Percentiles rank a stretch among this genome's conserved stretches.
These are phyloP conservation scores for Mycena vulgaris DNA, from an alignment of 768 basidiomycete species.

Conservation along the genomic window DNA sequence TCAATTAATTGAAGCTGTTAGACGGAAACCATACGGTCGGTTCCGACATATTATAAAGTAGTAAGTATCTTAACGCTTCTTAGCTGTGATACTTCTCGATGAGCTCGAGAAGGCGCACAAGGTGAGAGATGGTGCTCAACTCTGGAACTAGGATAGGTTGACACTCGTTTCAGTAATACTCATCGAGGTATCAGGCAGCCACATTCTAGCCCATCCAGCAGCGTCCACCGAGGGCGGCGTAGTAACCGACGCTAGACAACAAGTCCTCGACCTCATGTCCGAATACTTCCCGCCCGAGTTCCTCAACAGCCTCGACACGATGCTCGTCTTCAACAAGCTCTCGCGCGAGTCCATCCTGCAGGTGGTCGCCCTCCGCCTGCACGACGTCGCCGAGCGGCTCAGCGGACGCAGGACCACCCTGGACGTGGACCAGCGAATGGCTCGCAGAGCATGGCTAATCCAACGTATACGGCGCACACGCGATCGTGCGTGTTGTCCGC, in stretches of 20 bases:
- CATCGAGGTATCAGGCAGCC: constrained; percentile 59
- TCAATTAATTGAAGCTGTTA: constrained; percentile 93
- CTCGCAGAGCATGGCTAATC: constrained; percentile 87
- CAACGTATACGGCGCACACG: constrained; percentile 88
- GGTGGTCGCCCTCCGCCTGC: constrained; percentile 83
- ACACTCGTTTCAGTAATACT: neutral
- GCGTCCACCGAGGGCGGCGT: constrained; percentile 76
- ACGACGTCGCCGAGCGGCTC: constrained; percentile 80
- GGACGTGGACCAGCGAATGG: constrained; percentile 79
- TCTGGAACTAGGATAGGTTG: too few species aligned
- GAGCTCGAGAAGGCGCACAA: constrained; percentile 97
- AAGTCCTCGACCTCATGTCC: constrained; percentile 82
- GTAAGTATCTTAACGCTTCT: neutral
- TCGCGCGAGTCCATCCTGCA: constrained; percentile 78
- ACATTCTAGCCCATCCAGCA: constrained; percentile 79
- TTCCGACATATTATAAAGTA: neutral
- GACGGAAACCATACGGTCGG: constrained; percentile 88
- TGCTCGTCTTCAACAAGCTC: constrained; percentile 93
- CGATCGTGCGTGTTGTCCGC: constrained; percentile 89
- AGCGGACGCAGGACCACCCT: constrained; percentile 76
- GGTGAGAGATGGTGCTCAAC: constrained; percentile 49
- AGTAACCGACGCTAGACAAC: constrained; percentile 74
- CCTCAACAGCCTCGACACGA: constrained; percentile 89
- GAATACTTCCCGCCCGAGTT: constrained; percentile 93
- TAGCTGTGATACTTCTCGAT: constrained; percentile 85